A percentile compares a stretch with the other conserved stretches of the same genome.
These are phyloP conservation scores for Plasmodium knowlesi DNA, from an alignment of 169 alveolate species.

Conservation along the genomic window DNA sequence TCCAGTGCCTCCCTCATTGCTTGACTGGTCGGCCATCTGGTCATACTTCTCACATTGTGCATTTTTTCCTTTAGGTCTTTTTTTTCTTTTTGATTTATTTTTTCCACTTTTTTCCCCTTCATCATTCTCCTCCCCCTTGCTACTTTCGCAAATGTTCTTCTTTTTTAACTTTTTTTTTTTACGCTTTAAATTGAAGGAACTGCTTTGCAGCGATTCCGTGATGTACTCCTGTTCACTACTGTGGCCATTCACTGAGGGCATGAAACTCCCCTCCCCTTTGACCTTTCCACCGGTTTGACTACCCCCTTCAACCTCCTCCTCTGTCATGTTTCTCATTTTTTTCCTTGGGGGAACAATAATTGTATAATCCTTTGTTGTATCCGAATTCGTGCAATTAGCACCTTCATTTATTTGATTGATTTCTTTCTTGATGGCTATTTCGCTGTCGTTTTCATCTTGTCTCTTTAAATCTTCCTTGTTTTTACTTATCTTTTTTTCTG, in stretches of 20 bases:
- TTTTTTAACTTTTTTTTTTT: slow-evolving; percentile 3
- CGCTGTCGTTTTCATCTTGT: neutral
- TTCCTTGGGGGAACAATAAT: slow-evolving; percentile 41
- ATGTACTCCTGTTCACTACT: slow-evolving; percentile 5
- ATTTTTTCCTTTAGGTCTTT: neutral
- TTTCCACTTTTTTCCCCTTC: neutral
- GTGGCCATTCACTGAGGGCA: neutral
- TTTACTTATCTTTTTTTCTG: neutral
- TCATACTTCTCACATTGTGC: neutral
- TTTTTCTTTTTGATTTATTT: neutral
- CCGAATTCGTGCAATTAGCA: neutral
- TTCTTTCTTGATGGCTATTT: slow-evolving; percentile 13
- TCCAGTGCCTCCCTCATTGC: neutral
- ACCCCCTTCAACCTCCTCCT: neutral
- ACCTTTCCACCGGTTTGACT: neutral
- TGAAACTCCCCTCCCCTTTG: neutral
- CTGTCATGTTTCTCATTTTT: slow-evolving; percentile 48
- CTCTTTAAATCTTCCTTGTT: neutral
- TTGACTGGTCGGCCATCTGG: neutral
- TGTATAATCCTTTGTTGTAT: slow-evolving; percentile 3
- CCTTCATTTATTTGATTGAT: neutral
- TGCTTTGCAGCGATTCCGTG: neutral
- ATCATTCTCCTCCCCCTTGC: neutral
- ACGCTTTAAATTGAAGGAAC: neutral
- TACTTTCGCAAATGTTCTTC: neutral